These are phyloP conservation scores for Naganishia randhawae DNA, from an alignment of 768 basidiomycete genomes.

Conservation along the genomic window DNA sequence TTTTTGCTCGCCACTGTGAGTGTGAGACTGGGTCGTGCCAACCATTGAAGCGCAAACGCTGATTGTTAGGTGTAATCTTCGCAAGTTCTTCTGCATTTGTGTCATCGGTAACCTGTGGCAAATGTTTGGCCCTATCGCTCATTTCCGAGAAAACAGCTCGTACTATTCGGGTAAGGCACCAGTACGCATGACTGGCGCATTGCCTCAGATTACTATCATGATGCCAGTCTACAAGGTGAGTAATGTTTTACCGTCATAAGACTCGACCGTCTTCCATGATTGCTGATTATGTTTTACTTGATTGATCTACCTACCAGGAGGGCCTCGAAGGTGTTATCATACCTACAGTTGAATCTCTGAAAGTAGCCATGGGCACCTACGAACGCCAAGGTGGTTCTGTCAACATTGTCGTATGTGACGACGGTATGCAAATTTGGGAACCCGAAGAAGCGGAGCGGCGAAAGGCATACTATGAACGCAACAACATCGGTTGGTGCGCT, in stretches of 20 bases:
- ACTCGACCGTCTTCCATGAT: not conserved
- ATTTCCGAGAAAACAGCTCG: constrained; percentile 46
- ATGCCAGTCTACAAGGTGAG: constrained; percentile 74
- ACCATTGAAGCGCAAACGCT: constrained; percentile 51
- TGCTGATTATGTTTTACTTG: not conserved
- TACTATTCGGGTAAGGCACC: constrained; percentile 48
- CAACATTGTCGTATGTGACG: constrained; percentile 74
- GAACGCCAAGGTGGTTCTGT: constrained; percentile 83
- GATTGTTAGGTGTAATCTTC: constrained; percentile 60
- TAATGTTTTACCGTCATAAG: not conserved
- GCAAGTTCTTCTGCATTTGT: constrained; percentile 43
- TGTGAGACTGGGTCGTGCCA: constrained; percentile 15
- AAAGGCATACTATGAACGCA: constrained; percentile 65
- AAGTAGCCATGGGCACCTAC: constrained; percentile 81
- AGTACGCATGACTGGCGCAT: constrained; percentile 35
- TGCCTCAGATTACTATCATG: constrained; percentile 56
- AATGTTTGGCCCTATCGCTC: constrained; percentile 48
- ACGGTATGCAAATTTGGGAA: constrained; percentile 68
- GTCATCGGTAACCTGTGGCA: constrained; percentile 48
- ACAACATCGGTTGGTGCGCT: constrained; percentile 76
- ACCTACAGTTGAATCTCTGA: constrained; percentile 64
- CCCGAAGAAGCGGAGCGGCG: constrained; percentile 65
- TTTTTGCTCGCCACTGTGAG: constrained; percentile 24
- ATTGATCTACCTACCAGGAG: constrained; percentile 30
- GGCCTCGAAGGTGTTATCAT: constrained; percentile 56